Conservation (phyloP, 1,284 basidiomycete species). For the Ceratobasidium sp. region DNA sequence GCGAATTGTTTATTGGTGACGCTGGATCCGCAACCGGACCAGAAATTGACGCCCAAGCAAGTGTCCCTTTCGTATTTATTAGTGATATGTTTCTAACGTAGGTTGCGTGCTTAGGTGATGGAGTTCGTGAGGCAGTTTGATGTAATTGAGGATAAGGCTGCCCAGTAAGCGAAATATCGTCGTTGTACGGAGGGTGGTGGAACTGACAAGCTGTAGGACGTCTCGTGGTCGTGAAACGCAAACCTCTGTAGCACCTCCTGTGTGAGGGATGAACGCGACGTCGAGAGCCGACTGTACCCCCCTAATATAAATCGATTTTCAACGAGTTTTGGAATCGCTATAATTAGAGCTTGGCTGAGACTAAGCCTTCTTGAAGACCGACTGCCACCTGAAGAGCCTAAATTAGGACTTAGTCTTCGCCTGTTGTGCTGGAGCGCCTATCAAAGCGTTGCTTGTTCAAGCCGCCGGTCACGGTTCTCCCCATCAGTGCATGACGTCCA, state of each 20-base stretch:
- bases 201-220: not conserved
- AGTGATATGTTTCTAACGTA: not conserved
- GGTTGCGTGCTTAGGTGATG: not conserved
- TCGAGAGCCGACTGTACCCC: no score
- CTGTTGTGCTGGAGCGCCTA: no score
- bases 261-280: not conserved
- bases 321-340: no score
- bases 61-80: not conserved
- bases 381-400: no score
- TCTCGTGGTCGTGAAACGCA: slow-evolving; percentile 11
- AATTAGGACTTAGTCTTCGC: no score
- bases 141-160: slow-evolving; percentile 32
- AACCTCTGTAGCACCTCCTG: not conserved
- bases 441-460: no score
- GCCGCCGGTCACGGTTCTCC: no score
- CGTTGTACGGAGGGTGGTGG: not conserved
- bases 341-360: no score
- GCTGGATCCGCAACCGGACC: slow-evolving; percentile 18
- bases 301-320: no score
- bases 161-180: slow-evolving; percentile 7
- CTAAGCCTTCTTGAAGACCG: no score
- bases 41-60: slow-evolving; percentile 35
- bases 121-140: slow-evolving; percentile 34
- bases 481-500: no score
- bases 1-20: slow-evolving; percentile 34